These are phyloP conservation scores for Sphagnum fallax DNA, from an alignment of 228 moss, liverwort and hornwort genomes.

Conservation along the genomic window DNA sequence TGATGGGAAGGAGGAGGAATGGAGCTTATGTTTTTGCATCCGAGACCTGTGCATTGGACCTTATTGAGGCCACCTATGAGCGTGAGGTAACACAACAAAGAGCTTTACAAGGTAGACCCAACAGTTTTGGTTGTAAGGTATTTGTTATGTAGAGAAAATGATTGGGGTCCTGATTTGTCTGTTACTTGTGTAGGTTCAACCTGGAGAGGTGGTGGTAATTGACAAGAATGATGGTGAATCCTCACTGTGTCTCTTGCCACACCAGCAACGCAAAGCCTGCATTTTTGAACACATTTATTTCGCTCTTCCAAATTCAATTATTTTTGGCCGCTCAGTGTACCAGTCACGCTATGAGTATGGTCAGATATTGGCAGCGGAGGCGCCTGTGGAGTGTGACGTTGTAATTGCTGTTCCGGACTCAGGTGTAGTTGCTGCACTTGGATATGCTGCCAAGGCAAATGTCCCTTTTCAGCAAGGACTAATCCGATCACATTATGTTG, in stretches of 20 bases:
- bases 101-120: too few relatives aligned
- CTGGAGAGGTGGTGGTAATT: conserved; percentile 80
- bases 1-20: conserved; percentile 73
- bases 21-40: conserved; percentile 80
- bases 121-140: too few relatives aligned
- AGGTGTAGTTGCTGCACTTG: conserved; percentile 80
- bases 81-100: conserved; percentile 38
- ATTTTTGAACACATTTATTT: conserved; percentile 93
- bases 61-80: conserved; percentile 71
- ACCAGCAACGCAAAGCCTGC: conserved; percentile 67
- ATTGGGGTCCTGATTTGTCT: neutral
- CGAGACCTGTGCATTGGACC: conserved; percentile 76
- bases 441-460: conserved; percentile 61
- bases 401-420: conserved; percentile 90
- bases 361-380: conserved; percentile 59
- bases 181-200: conserved; percentile 26
- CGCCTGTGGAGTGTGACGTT: conserved; percentile 76
- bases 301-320: conserved; percentile 61
- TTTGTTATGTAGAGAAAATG: too few relatives aligned
- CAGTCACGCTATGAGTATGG: conserved; percentile 69
- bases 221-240: conserved; percentile 60
- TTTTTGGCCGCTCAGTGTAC: conserved; percentile 84
- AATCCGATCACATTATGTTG: conserved; percentile 79
- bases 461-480: conserved; percentile 86
- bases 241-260: conserved; percentile 69